These are phyloP conservation scores for Aureobasidium sp. DNA, from an alignment of 2,329 filamentous ascomycete genomes.

Conservation along the genomic window DNA sequence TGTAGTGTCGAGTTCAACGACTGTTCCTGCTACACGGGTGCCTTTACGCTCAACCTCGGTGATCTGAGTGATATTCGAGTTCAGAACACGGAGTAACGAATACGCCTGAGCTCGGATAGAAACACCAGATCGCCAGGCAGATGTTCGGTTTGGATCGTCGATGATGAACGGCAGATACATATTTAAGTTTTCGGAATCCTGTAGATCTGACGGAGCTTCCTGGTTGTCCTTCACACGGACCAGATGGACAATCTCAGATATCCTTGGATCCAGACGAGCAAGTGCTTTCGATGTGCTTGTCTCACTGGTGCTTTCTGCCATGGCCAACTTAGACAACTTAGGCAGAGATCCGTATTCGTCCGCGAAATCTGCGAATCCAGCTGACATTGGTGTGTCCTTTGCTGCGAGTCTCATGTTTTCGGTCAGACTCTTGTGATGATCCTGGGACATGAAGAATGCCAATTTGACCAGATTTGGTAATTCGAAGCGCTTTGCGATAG, in stretches of 20 bases:
- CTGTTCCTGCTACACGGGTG: slow-evolving; percentile 15
- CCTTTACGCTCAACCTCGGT: slow-evolving; percentile 33
- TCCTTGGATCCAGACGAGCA: slow-evolving; percentile 37
- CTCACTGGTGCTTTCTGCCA: not conserved
- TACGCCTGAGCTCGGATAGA: slow-evolving; percentile 32
- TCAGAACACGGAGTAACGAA: slow-evolving; percentile 23
- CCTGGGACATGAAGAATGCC: slow-evolving; percentile 31
- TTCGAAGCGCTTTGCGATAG: slow-evolving; percentile 39
- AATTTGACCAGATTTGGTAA: slow-evolving; percentile 32
- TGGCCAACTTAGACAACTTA: slow-evolving; percentile 5
- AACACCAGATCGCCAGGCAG: slow-evolving; percentile 34
- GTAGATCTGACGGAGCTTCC: not conserved
- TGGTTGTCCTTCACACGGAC: slow-evolving; percentile 24
- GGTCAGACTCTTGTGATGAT: slow-evolving; percentile 24
- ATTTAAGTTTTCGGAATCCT: slow-evolving; percentile 22
- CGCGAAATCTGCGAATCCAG: slow-evolving; percentile 24
- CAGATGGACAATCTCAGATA: slow-evolving; percentile 44
- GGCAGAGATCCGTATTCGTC: slow-evolving; percentile 20
- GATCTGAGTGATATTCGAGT: slow-evolving; percentile 15
- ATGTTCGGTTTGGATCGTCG: slow-evolving; percentile 34
- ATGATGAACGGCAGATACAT: slow-evolving; percentile 60
- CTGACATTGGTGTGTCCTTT: slow-evolving; percentile 15
- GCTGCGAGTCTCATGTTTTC: slow-evolving; percentile 22
- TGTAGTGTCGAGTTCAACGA: not conserved
- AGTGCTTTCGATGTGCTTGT: slow-evolving; percentile 9